Evolutionary conservation across 352 stramenopile genomes (phyloP).

Genomic region (Pythium aphanidermatum): DNA sequence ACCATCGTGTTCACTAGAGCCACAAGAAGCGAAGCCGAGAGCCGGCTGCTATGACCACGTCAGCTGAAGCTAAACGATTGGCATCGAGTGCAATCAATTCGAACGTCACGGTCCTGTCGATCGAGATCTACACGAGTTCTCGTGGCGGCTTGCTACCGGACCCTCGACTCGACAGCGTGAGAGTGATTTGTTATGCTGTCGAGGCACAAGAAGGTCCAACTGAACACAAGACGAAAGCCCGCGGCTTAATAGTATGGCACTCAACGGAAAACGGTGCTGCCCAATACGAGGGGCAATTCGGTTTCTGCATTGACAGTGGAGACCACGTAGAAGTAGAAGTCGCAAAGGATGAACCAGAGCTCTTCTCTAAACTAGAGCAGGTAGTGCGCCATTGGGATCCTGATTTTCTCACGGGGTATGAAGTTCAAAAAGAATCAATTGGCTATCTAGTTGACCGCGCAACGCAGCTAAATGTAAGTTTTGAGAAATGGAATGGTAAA

Average conservation of each 20-base stretch:
- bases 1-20: neutral
- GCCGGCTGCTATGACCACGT: constrained; percentile 19
- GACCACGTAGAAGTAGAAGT: constrained; percentile 16
- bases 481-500: too few species aligned
- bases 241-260: constrained; percentile 42
- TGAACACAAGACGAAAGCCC: constrained; percentile 39
- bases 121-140: constrained; percentile 66
- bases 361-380: constrained; percentile 13
- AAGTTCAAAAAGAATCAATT: constrained; percentile 20
- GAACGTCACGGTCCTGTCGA: constrained; percentile 74
- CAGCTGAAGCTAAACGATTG: constrained; percentile 10
- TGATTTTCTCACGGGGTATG: constrained; percentile 19
- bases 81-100: constrained; percentile 28
- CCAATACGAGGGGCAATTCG: neutral
- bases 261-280: constrained; percentile 1
- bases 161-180: constrained; percentile 56
- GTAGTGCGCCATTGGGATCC: constrained; percentile 19
- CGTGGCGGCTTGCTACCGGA: constrained; percentile 61
- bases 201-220: constrained; percentile 67
- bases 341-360: constrained; percentile 21
- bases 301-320: constrained; percentile 16
- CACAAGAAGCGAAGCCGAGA: too few species aligned
- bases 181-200: constrained; percentile 57
- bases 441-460: constrained; percentile 16
- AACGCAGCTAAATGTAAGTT: constrained; percentile 17